These are phyloP conservation scores for Pyracantha coccinea DNA, from an alignment of 331 rosid genomes.

Conservation along the genomic window DNA sequence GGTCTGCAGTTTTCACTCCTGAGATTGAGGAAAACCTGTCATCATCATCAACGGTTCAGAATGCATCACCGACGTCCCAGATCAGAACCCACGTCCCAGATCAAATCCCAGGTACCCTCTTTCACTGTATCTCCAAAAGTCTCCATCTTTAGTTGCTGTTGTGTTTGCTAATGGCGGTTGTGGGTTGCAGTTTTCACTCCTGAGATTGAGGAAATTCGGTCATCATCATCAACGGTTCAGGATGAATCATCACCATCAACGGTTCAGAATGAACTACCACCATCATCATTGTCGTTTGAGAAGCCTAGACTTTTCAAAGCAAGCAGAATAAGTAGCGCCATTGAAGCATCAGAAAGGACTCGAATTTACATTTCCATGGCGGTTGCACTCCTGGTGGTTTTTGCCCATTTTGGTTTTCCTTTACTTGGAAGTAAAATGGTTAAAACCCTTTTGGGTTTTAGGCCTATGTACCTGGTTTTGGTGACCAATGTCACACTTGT, in stretches of 20 bases:
- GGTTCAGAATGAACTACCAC: conserved; percentile 7
- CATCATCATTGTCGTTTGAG: no score
- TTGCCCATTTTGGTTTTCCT: conserved; percentile 41
- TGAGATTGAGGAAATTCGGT: background rate
- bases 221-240: conserved; percentile 5
- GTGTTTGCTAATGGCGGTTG: background rate
- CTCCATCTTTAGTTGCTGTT: background rate
- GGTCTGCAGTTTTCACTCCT: conserved; percentile 32
- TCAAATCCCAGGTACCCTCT: conserved; percentile 30
- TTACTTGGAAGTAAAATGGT: conserved; percentile 27
- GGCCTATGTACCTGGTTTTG: conserved; percentile 57
- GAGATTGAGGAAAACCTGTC: conserved; percentile 15
- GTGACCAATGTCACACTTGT: conserved; percentile 54
- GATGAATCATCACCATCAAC: conserved; percentile 1
- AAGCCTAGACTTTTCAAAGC: conserved; percentile 15
- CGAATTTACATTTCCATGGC: conserved; percentile 43
- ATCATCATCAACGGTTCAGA: conserved; percentile 10
- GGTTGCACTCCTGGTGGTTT: conserved; percentile 46
- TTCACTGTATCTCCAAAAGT: background rate
- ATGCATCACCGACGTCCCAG: background rate
- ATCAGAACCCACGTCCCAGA: conserved; percentile 2
- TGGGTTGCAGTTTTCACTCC: conserved; percentile 31
- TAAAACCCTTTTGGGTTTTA: conserved; percentile 30
- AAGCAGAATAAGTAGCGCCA: conserved; percentile 40
- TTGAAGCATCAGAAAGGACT: conserved; percentile 40